Conservation (phyloP, 192 early-diverging fungal genomes). For the Podochytrium sp. region DNA sequence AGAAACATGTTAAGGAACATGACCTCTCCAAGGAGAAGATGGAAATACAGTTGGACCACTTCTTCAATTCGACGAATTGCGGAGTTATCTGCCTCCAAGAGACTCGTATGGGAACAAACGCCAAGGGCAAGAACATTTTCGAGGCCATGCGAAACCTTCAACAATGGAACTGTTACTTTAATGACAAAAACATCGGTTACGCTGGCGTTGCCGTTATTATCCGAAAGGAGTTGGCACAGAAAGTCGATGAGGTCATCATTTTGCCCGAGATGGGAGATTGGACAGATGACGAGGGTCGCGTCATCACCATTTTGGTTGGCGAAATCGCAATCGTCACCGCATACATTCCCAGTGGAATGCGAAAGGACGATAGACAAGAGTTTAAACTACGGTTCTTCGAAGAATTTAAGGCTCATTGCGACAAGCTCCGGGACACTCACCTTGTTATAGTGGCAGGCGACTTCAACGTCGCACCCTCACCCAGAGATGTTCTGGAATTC, state of each 20-base stretch:
- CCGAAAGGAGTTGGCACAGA: neutral
- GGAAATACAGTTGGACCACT: neutral
- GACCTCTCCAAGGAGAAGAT: no score
- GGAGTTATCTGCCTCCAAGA: slow-evolving; percentile 1
- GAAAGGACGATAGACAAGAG: neutral
- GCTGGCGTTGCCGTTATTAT: neutral
- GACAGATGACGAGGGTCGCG: neutral
- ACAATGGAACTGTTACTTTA: neutral
- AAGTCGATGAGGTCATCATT: neutral
- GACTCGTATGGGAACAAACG: neutral
- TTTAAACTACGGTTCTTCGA: neutral
- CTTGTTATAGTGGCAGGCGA: neutral
- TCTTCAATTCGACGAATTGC: neutral
- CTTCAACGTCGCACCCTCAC: slow-evolving; percentile 1
- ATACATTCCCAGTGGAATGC: neutral
- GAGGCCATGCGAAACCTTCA: neutral
- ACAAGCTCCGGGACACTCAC: neutral
- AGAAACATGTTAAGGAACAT: neutral
- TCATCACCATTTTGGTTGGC: neutral
- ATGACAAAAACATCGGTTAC: neutral
- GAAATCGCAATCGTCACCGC: neutral
- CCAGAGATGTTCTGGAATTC: neutral
- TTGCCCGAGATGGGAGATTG: neutral
- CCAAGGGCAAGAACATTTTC: neutral
- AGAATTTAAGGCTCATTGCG: no score